Conservation (phyloP, 768 basidiomycete species). For the Leccinum olivaceopallidum region DNA sequence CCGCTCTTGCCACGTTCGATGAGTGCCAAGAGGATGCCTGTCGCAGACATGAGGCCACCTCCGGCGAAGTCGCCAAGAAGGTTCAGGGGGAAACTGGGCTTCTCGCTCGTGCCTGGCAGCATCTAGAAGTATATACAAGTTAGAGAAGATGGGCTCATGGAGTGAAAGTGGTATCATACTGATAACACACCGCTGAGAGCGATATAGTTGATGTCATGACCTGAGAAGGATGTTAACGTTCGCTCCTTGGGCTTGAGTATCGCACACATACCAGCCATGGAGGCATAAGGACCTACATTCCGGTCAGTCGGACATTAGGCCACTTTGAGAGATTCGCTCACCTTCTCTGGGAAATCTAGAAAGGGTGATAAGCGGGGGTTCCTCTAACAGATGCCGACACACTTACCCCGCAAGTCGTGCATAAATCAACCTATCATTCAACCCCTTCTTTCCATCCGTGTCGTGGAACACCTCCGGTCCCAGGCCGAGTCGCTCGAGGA, state of each 20-base stretch:
- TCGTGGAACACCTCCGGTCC: slow-evolving; percentile 76
- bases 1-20: slow-evolving; percentile 65
- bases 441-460: slow-evolving; percentile 39
- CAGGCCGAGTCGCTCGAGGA: slow-evolving; percentile 74
- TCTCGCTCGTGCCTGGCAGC: slow-evolving; percentile 62
- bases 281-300: slow-evolving; percentile 58
- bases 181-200: slow-evolving; percentile 76
- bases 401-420: slow-evolving; percentile 75
- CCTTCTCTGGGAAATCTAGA: slow-evolving; percentile 63
- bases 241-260: background rate
- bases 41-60: slow-evolving; percentile 69
- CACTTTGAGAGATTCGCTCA: slow-evolving; percentile 25
- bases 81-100: slow-evolving; percentile 74
- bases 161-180: slow-evolving; percentile 35
- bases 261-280: slow-evolving; percentile 66
- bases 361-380: background rate
- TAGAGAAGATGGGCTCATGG: background rate
- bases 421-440: slow-evolving; percentile 68
- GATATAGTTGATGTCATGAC: slow-evolving; percentile 85
- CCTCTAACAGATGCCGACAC: background rate
- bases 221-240: slow-evolving; percentile 33
- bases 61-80: slow-evolving; percentile 83
- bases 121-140: slow-evolving; percentile 41
- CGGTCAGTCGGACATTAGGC: slow-evolving; percentile 17
- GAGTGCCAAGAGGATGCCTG: slow-evolving; percentile 75